Base-by-base conservation (phyloP, 2,329 filamentous ascomycete species). In the Xylariaceae sp. region DNA sequence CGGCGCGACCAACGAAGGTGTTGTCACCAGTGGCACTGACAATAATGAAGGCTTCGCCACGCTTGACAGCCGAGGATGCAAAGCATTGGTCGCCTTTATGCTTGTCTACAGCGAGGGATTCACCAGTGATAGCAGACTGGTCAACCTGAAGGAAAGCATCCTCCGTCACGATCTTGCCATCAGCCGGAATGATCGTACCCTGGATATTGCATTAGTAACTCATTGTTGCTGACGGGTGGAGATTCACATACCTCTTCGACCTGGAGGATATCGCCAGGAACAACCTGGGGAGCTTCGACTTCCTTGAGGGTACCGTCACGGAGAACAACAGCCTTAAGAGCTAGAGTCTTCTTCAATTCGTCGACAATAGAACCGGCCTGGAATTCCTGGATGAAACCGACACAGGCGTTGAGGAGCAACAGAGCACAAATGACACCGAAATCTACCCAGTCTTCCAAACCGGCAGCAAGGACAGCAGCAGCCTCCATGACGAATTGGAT, bases 401-500 rank as follows among this genome's bases (percentile, higher is more conserved):
- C 91, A 62, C 77, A 79, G 42, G 91, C 91, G 78, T 96, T 96
- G 63, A 96, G 88, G 64, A 96, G 73, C 9, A 96, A 83, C 48
- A 96, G 81, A 70, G 79, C 91, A 74, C 89, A 91, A 66, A 96
- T 96, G 70, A 96, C 91, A 81, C 90, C 91, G 70, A 96, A 93
- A 79, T 96, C 91, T 63, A 96, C 89, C 91, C 91, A 96, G 69
- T 95, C 89, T 75, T 89, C 76, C 42, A 96, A 85, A 85, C 89
- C 90, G 60, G 89, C 90, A 71, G 91, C 91, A 56, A 96, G 83
- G 70, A 93, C 80, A 65, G 89, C 89, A 60, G 90, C 89, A 75
- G 85, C 89, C 86, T 93, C 90, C 91, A 96, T 96, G 72, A 96
- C 91, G 75, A 93, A 93, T 74, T 96, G 91, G 65, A 96, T 93